Base-by-base conservation (phyloP, 805 yeast genomes). In the Cyberlindnera mycetangii region DNA sequence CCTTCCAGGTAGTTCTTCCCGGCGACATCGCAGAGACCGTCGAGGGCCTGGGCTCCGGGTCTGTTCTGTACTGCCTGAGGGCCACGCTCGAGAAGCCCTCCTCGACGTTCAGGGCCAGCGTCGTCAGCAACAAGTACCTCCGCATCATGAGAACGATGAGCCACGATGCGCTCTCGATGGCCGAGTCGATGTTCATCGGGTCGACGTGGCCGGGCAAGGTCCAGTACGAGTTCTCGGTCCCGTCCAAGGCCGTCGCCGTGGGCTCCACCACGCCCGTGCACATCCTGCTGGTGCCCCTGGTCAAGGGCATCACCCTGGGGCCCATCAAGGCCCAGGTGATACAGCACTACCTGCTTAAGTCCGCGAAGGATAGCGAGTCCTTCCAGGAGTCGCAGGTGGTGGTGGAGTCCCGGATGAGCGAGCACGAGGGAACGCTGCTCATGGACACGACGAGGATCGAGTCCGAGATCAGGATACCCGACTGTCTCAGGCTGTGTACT, bases 131-230 rank as follows among this genome's bases (percentile, higher is more conserved):
- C 71, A 60, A 81, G 61, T 86, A 84, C 55, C 58, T 90, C 8
- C 76, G 96, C 30, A 81, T 90, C 2, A 75, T 92, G 16, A 72
- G 97, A 51, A 89, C 97, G 0, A 67, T 90, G 48, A 79, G 93
- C 7, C 71, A 85, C 1, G 96, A 90, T 62, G 76, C 89, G 8
- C 72, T 87, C 12, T 54, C 67, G 8, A 70, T 85, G 31, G 73
- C 88, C 0, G 96, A 90, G 61, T 86, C 96, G 2, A 83, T 89
- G 53, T 86, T 89, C 1, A 90, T 90, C 30, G 96, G 88, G 45
- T 89, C 89, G 57, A 84, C 89, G 3, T 88, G 96, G 95, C 92
- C 95, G 2, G 72, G 78, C 39, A 89, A 89, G 60, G 82, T 90
- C 37, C 97, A 90, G 62, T 90, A 90, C 62, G 81, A 87, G n/a